Evolutionary conservation across 129 eudicot genomes (phyloP), one percentile per base, ranked within the genome.

Genomic region (Erigeron canadensis): DNA sequence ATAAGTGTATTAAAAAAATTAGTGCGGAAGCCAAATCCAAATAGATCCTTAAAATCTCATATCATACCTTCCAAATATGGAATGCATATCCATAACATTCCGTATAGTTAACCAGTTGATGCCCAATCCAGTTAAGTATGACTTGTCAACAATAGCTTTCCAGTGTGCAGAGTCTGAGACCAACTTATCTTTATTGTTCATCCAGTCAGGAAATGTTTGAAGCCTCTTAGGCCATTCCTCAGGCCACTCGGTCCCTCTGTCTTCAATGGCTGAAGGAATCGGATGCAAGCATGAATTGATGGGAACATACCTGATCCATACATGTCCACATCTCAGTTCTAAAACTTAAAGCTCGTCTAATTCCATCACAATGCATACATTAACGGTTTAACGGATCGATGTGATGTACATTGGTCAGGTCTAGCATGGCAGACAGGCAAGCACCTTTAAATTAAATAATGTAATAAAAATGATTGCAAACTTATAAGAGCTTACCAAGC

Each of bases 221-320:
- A 87, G 94, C 86, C 99, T 84, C 77, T 86, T 86, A 10, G 99
- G 97, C 99, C 99, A 94, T 81, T 87, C 97, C 66, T 84, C 89
- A 8, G 99, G 99, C 99, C 99, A 94, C 75, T 94, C 99, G 4
- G 89, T 87, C 65, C 99, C 99, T 63, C 85, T 90, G 68, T 94
- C 84, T 81, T 94, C 99, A 55, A 94, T 85, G 63, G 93, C 90
- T 67, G 89, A 72, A 23, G 99, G 99, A 84, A 89, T 81, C 3
- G 77, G 60, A 69, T 87, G 96, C 80, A 94, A 78, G 72, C 99
- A 94, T 69, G 69, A 75, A 71, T 80, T 80, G 51, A 94, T 71
- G 3, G 86, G 93, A 58, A 75, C 84, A 73, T 87, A 74, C 98
- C 98, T 94, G 84, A 73, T 69, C 48, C 73, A 74, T 41, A 41